Conservation (phyloP, 805 yeast species). For the Cyberlindnera nakhonratchasimensis region DNA sequence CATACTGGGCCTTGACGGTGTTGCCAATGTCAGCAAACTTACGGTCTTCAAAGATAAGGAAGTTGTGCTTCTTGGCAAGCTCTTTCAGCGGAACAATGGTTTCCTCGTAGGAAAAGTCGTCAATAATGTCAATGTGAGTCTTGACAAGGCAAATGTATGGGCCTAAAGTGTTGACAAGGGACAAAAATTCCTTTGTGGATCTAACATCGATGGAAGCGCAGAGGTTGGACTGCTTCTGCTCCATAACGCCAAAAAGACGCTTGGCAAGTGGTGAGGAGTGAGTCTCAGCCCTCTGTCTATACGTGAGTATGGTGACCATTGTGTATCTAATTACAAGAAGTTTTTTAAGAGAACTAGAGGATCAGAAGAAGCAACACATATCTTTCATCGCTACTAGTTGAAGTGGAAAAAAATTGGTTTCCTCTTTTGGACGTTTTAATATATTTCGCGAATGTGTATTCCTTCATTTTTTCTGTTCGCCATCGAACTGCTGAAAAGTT, state of each 20-base stretch:
- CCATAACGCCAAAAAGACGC: constrained; percentile 71
- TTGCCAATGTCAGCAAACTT: constrained; percentile 98
- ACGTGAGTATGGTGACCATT: constrained; percentile 39
- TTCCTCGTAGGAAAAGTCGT: constrained; percentile 78
- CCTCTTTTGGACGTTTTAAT: not conserved
- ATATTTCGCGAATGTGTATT: constrained; percentile 1
- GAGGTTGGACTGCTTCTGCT: constrained; percentile 74
- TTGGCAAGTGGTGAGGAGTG: constrained; percentile 81
- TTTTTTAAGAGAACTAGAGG: not conserved
- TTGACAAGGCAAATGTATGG: constrained; percentile 90
- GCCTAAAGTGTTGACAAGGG: constrained; percentile 74
- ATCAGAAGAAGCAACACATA: too few relatives aligned
- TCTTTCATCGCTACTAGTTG: not conserved
- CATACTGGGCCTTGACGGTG: constrained; percentile 91
- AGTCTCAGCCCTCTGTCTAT: constrained; percentile 61
- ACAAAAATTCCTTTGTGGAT: constrained; percentile 70
- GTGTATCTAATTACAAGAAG: not conserved
- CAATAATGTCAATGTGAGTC: constrained; percentile 91
- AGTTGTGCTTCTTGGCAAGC: constrained; percentile 77
- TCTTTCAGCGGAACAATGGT: constrained; percentile 73
- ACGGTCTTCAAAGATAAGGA: constrained; percentile 93
- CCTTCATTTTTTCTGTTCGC: not conserved
- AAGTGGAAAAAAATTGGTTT: not conserved
- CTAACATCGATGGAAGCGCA: constrained; percentile 94
- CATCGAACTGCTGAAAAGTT: constrained; percentile 5